These are phyloP conservation scores for Epicoccum nigrum DNA, from an alignment of 2,329 filamentous ascomycete genomes.

Conservation along the genomic window DNA sequence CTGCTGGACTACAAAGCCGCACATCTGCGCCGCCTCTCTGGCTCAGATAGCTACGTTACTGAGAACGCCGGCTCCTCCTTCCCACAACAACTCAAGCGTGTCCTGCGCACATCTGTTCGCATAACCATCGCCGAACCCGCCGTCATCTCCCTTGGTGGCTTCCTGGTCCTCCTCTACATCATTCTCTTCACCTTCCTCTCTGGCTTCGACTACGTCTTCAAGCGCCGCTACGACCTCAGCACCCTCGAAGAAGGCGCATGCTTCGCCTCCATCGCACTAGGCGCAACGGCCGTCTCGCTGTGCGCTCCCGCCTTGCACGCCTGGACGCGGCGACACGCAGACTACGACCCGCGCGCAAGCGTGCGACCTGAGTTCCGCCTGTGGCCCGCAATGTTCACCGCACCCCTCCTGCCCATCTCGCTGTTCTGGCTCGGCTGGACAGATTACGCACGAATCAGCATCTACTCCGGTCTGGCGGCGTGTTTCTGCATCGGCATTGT, in stretches of 20 bases:
- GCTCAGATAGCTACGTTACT: constrained; percentile 49
- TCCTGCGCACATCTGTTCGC: not conserved
- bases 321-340: not conserved
- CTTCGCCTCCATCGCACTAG: constrained; percentile 13
- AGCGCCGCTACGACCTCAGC: constrained; percentile 2
- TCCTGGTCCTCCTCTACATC: constrained; percentile 10
- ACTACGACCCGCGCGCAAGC: not conserved
- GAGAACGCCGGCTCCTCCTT: constrained; percentile 18
- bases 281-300: constrained; percentile 1
- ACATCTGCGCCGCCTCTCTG: constrained; percentile 35
- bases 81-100: not conserved
- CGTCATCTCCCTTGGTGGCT: constrained; percentile 2
- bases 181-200: constrained; percentile 15
- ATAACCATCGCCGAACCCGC: constrained; percentile 3
- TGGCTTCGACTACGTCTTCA: constrained; percentile 17
- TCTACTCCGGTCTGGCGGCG: constrained; percentile 10
- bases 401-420: constrained; percentile 73
- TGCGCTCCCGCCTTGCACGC: not conserved
- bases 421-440: constrained; percentile 61
- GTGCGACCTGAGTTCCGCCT: constrained; percentile 75
- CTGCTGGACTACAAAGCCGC: constrained; percentile 41
- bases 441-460: not conserved
- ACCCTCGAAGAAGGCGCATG: constrained; percentile 7
- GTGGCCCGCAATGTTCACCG: constrained; percentile 66
- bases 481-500: constrained; percentile 44